Percentiles rank a stretch among this genome's conserved stretches.
Evolutionary conservation across 768 basidiomycete genomes (phyloP).

Genomic region (Suillus luteus): DNA sequence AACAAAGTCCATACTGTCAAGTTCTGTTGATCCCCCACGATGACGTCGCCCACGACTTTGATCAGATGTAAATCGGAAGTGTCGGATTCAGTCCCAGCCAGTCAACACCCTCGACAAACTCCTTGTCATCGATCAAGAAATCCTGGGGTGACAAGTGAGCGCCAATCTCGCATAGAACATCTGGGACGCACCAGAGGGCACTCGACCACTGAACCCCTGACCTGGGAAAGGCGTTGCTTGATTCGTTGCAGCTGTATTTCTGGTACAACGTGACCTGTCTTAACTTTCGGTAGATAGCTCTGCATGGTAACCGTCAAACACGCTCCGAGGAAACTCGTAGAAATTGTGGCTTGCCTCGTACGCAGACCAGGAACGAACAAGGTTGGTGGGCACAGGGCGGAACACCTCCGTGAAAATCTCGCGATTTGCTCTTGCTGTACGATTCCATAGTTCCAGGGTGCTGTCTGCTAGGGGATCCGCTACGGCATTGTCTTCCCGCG

Average conservation of each 20-base stretch:
- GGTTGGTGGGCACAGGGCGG: conserved; percentile 82
- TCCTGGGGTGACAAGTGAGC: conserved; percentile 47
- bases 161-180: conserved; percentile 6
- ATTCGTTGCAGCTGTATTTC: conserved; percentile 66
- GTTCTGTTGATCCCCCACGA: neutral
- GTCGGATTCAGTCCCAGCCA: conserved; percentile 79
- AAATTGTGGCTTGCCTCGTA: conserved; percentile 60
- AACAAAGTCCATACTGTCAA: neutral
- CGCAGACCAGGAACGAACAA: conserved; percentile 74
- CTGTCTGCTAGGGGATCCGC: conserved; percentile 76
- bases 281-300: conserved; percentile 74
- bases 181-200: conserved; percentile 59
- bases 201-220: conserved; percentile 75
- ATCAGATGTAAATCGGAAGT: conserved; percentile 73
- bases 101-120: conserved; percentile 66
- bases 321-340: conserved; percentile 6
- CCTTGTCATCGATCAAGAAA: conserved; percentile 81
- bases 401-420: conserved; percentile 88
- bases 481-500: conserved; percentile 62
- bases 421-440: conserved; percentile 77
- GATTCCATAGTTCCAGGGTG: conserved; percentile 60
- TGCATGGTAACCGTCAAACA: conserved; percentile 31
- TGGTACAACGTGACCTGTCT: conserved; percentile 80
- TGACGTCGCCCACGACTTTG: neutral
- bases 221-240: conserved; percentile 71